A percentile compares a stretch with the other conserved stretches of the same genome.
phyloP scores from a whole-genome alignment of 2,329 filamentous ascomycete species.

The Penicillium sp. region DNA sequence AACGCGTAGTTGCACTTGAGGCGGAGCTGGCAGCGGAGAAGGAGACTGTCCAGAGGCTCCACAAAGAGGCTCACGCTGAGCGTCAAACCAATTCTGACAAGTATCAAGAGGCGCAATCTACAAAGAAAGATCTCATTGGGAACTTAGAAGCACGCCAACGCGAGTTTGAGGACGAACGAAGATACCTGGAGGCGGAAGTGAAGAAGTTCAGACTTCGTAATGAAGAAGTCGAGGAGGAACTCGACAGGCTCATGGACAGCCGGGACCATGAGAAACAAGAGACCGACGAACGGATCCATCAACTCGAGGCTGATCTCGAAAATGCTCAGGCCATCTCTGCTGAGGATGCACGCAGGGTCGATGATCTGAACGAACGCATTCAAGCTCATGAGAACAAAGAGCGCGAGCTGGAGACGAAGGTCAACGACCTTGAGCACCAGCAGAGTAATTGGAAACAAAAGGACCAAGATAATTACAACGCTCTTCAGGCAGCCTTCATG shows the following conservation, averaged over 20 bases:
- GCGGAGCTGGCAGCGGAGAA: conserved; percentile 70
- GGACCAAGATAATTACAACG: conserved; percentile 49
- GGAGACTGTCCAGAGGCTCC: conserved; percentile 60
- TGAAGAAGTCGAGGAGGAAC: conserved; percentile 87
- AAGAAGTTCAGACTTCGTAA: conserved; percentile 68
- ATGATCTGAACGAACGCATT: conserved; percentile 53
- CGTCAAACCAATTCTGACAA: conserved; percentile 58
- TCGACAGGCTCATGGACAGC: conserved; percentile 77
- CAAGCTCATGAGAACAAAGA: conserved; percentile 52
- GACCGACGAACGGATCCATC: conserved; percentile 62
- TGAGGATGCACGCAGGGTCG: conserved; percentile 39
- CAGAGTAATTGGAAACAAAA: conserved; percentile 50
- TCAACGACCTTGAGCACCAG: conserved; percentile 49
- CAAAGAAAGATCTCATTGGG: conserved; percentile 86
- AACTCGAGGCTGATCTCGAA: conserved; percentile 67
- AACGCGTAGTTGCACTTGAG: conserved; percentile 65
- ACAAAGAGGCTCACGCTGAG: conserved; percentile 63
- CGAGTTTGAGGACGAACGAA: conserved; percentile 81
- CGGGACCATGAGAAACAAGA: conserved; percentile 73
- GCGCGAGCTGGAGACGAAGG: conserved; percentile 31
- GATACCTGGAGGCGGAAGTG: conserved; percentile 74
- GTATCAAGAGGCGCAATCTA: conserved; percentile 80
- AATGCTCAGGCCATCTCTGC: conserved; percentile 48
- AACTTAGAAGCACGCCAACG: conserved; percentile 90
- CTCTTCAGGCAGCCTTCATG: conserved; percentile 55